Evolutionary conservation across 73 alveolate species (phyloP).

Genomic region (Stentor roeselii): DNA sequence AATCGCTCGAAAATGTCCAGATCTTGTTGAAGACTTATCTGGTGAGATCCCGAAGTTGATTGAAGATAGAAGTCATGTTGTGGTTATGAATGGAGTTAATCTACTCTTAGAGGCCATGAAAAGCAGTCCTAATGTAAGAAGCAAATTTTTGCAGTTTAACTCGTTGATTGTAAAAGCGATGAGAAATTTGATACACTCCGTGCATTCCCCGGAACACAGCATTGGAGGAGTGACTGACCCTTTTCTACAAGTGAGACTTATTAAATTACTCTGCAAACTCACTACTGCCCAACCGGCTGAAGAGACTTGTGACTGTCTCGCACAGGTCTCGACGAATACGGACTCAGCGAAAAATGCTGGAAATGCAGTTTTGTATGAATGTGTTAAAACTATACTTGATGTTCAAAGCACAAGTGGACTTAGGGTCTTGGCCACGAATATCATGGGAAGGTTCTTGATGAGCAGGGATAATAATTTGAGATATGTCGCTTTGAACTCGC

Average conservation of each 20-base stretch:
- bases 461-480: constrained; percentile 87
- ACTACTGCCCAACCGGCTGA: constrained; percentile 80
- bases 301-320: constrained; percentile 95
- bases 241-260: constrained; percentile 87
- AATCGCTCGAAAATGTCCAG: constrained; percentile 96
- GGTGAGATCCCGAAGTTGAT: constrained; percentile 79
- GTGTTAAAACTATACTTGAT: constrained; percentile 97
- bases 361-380: constrained; percentile 95
- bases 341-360: constrained; percentile 67
- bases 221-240: constrained; percentile 99
- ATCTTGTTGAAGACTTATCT: constrained; percentile 86
- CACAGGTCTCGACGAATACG: constrained; percentile 91
- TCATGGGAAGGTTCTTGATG: constrained; percentile 83
- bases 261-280: constrained; percentile 21
- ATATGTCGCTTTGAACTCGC: constrained; percentile 89
- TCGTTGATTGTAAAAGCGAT: constrained; percentile 9
- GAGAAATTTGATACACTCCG: constrained; percentile 25
- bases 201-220: constrained; percentile 54
- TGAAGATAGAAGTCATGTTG: constrained; percentile 92
- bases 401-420: constrained; percentile 87
- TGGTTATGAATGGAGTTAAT: constrained; percentile 85
- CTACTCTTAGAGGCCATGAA: constrained; percentile 77
- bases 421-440: constrained; percentile 84
- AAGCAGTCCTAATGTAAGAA: constrained; percentile 61
- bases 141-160: background rate